Evolutionary conservation across 495 filamentous ascomycete species (phyloP).

Genomic region (Neurospora cerealis): DNA sequence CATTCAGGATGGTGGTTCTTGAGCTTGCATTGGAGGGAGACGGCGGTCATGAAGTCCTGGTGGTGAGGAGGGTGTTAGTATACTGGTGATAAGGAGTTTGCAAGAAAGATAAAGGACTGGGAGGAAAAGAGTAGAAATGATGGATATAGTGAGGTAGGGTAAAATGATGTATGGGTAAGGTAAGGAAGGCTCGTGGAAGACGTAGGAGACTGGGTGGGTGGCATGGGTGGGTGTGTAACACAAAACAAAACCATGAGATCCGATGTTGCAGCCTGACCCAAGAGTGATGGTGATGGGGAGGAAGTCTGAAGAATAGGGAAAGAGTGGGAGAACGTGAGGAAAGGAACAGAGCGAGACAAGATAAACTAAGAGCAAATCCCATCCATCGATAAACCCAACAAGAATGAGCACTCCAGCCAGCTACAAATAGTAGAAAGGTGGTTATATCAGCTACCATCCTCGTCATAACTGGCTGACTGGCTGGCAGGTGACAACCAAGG

Average conservation of each 20-base stretch:
- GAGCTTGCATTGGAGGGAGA: slow-evolving; percentile 45
- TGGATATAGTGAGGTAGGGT: not conserved
- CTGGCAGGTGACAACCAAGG: too few relatives aligned
- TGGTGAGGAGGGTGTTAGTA: not conserved
- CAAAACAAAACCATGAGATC: not conserved
- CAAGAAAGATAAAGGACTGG: not conserved
- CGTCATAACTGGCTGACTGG: not conserved
- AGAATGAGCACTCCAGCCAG: not conserved
- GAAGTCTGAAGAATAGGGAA: too few relatives aligned
- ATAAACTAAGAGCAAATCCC: not conserved
- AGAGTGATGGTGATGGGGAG: too few relatives aligned
- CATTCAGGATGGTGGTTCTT: slow-evolving; percentile 55
- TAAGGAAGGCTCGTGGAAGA: not conserved
- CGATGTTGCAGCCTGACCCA: not conserved
- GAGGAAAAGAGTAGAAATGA: not conserved
- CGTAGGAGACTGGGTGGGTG: too few relatives aligned
- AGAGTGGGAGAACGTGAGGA: too few relatives aligned
- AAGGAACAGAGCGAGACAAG: not conserved
- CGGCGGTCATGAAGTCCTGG: slow-evolving; percentile 51
- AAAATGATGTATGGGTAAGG: not conserved
- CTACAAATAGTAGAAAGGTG: not conserved
- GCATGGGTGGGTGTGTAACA: not conserved
- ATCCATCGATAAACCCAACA: not conserved
- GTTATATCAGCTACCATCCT: not conserved
- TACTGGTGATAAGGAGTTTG: not conserved